Evolutionary conservation across 108 stramenopile genomes (phyloP), one percentile per base, ranked within the genome.

Genomic region (Cyclotella choctawhatcheeana): DNA sequence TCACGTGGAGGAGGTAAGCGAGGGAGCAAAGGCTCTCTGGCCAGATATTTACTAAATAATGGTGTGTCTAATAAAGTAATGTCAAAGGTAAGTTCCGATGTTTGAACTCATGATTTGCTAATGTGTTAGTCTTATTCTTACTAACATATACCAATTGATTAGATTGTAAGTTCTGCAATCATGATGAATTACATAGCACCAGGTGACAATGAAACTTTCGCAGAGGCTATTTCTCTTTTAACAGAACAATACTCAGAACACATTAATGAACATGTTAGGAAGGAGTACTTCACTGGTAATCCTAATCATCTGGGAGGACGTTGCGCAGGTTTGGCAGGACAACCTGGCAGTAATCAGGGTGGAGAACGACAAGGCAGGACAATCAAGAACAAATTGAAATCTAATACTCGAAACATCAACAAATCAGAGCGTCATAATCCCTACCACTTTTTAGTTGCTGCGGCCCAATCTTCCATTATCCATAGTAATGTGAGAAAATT

Each of bases 261-360:
- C n/a, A 24, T 55, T 22, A 55, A 55, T 55, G 54, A 55, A 12
- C 54, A 55, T 24, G 54, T 55, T 7, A 18, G 27, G 21, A 32
- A 18, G 18, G 27, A 55, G 20, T 55, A 55, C 20, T 55, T 55
- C 24, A 55, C 24, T 55, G 54, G 54, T 3, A 55, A 55, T 4
- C 16, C 18, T 12, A 24, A 27, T 22, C 4, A 55, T 55, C 22
- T 55, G 3, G 54, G 54, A 16, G 54, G 54, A 12, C 54, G 27
- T 27, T 27, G 24, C 16, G 24, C 26, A 27, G 54, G 54, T 16
- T 16, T 24, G 25, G 22, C 54, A 24, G 54, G 54, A 5, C 26
- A 55, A 7, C 22, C 25, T 55, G 54, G 26, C 3, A 27, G 26
- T 4, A 55, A 24, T 55, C 54, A 55, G 25, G 54, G 54, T 4